These are phyloP conservation scores for Dittrichia graveolens DNA, from an alignment of 129 eudicot species.

Conservation along the genomic window DNA sequence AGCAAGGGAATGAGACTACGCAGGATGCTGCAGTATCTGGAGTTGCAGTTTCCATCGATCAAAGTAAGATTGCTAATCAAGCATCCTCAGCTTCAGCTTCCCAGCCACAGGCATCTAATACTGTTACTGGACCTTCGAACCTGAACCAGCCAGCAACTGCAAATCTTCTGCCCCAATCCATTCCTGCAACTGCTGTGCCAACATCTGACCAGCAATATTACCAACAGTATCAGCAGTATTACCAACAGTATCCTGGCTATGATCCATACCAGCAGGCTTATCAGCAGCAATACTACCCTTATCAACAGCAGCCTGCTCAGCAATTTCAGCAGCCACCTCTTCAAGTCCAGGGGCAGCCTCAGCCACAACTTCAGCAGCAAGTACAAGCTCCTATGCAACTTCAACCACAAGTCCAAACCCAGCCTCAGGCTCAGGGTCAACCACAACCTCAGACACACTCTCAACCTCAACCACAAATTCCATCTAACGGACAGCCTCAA, in stretches of 20 bases:
- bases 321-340: conserved; percentile 55
- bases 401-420: conserved; percentile 42
- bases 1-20: conserved; percentile 43
- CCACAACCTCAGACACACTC: conserved; percentile 31
- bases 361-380: conserved; percentile 39
- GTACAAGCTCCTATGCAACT: conserved; percentile 35
- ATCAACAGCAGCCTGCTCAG: conserved; percentile 63
- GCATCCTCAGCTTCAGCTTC: conserved; percentile 41
- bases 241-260: conserved; percentile 80
- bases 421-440: conserved; percentile 29
- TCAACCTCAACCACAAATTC: conserved; percentile 33
- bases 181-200: conserved; percentile 48
- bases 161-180: conserved; percentile 46
- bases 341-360: conserved; percentile 41
- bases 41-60: conserved; percentile 39
- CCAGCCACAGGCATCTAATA: conserved; percentile 57
- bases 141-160: conserved; percentile 44
- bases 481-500: conserved; percentile 37
- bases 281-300: conserved; percentile 76
- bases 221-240: conserved; percentile 66
- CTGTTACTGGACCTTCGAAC: conserved; percentile 29
- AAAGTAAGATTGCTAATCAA: conserved; percentile 43
- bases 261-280: conserved; percentile 81
- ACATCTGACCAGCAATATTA: conserved; percentile 52
- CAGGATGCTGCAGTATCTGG: conserved; percentile 49